phyloP scores from a whole-genome alignment of 2,329 filamentous ascomycete genomes.

The Neofusicoccum parvum region DNA sequence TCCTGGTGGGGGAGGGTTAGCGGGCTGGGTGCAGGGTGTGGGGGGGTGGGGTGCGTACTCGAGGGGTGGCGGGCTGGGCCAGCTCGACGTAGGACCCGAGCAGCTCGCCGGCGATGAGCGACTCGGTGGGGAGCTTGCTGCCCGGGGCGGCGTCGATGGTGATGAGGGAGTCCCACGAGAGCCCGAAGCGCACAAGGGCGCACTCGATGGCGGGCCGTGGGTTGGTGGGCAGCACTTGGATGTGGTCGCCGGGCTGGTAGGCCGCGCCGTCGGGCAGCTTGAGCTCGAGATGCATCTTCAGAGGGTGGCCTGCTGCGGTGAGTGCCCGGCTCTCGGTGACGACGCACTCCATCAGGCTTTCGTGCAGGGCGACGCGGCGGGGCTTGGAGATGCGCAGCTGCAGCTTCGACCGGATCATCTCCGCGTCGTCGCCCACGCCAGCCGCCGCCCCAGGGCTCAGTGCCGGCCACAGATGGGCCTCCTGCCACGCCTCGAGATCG shows the following conservation, averaged over 20 bases:
- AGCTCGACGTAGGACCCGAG: slow-evolving; percentile 74
- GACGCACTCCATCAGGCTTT: slow-evolving; percentile 38
- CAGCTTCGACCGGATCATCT: slow-evolving; percentile 31
- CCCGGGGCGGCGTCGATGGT: slow-evolving; percentile 63
- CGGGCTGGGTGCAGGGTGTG: too few species aligned
- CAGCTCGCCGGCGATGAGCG: slow-evolving; percentile 64
- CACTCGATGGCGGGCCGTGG: slow-evolving; percentile 62
- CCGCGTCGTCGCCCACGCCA: slow-evolving; percentile 23
- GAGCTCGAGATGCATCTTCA: slow-evolving; percentile 31
- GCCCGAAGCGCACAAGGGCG: slow-evolving; percentile 65
- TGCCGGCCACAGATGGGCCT: slow-evolving; percentile 40
- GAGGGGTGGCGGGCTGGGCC: slow-evolving; percentile 64
- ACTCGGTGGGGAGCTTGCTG: slow-evolving; percentile 66
- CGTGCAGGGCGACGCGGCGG: slow-evolving; percentile 37
- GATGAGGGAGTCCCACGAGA: slow-evolving; percentile 70
- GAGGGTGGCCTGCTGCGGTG: slow-evolving; percentile 28
- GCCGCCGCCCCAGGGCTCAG: too few species aligned
- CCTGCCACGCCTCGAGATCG: slow-evolving; percentile 45
- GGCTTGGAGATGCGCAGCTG: slow-evolving; percentile 24
- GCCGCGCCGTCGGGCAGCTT: slow-evolving; percentile 49
- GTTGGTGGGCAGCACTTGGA: slow-evolving; percentile 73
- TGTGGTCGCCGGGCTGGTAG: slow-evolving; percentile 75
- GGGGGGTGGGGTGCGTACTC: too few species aligned
- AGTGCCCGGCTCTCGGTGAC: slow-evolving; percentile 37
- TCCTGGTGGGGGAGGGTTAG: slow-evolving; percentile 39